Base-by-base conservation (phyloP, 352 stramenopile species). In the Pythium vanterpoolii region DNA sequence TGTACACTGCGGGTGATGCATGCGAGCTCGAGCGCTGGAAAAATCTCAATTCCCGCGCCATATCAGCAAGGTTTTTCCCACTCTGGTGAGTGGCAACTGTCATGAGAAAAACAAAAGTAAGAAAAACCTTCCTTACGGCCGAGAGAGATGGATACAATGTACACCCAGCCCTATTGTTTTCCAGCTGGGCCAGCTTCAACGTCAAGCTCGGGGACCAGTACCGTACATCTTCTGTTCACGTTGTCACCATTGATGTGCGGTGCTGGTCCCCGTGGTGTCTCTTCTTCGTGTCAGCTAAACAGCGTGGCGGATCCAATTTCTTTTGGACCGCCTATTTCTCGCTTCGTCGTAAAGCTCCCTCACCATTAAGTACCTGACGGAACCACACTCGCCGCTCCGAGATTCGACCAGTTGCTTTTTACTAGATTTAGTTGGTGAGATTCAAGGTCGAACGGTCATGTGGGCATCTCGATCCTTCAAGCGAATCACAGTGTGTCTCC, bases 101-200 rank as follows among this genome's bases (percentile, higher is more conserved):
- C 1, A 5, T 39, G 45, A 51, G 45, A 51, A 51, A 51, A 39
- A 51, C n/a, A 51, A 39, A 36, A 44, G 5, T 44, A 44, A 44
- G 6, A 7, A 44, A 44, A 44, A n/a, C n/a, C n/a, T n/a, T n/a
- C n/a, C n/a, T n/a, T n/a, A n/a, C n/a, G n/a, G n/a, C n/a, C n/a
- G n/a, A n/a, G n/a, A n/a, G n/a, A n/a, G n/a, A n/a, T n/a, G n/a
- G n/a, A n/a, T n/a, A n/a, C n/a, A n/a, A n/a, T n/a, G 30, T 51
- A 39, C 45, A 4, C 45, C 7, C 5, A 18, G 16, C 38, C 16
- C 13, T 23, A 44, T 18, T 18, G 38, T 44, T 19, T 34, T 36
- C 42, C 42, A 48, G 42, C 43, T 21, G 23, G 43, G 43, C 1
- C 16, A 26, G 26, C 45, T 38, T 51, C 45, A 51, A 51, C 45